Evolutionary conservation across 805 yeast species (phyloP).

Genomic region (Yamadazyma nakazawae): DNA sequence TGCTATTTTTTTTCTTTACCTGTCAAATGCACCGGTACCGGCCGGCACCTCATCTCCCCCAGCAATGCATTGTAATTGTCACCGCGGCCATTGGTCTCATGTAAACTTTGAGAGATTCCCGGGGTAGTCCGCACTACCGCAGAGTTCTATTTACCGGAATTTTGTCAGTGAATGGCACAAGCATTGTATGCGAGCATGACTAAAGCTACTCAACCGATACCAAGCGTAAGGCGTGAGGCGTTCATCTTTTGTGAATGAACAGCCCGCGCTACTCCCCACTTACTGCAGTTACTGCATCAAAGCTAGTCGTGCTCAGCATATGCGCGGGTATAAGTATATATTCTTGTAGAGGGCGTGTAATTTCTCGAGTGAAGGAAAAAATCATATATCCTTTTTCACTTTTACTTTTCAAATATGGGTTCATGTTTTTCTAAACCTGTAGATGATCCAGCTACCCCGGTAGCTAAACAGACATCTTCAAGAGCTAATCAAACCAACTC

Average conservation of each 20-base stretch:
- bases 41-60: neutral
- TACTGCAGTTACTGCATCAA: constrained; percentile 1
- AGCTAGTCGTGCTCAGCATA: neutral
- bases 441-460: neutral
- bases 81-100: neutral
- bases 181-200: neutral
- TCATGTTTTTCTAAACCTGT: constrained; percentile 6
- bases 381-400: neutral
- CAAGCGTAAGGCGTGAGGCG: neutral
- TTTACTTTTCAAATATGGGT: constrained; percentile 3
- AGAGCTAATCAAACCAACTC: neutral
- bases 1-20: neutral
- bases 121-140: neutral
- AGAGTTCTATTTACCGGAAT: too few species aligned
- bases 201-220: neutral
- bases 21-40: neutral
- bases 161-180: neutral
- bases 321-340: constrained; percentile 1
- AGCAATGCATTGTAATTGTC: neutral
- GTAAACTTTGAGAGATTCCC: neutral
- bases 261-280: neutral
- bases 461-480: neutral
- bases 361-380: neutral
- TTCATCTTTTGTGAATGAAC: neutral
- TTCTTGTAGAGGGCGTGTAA: neutral